Percentiles rank a stretch among this genome's conserved stretches.
Conservation (phyloP, 306 rosid genomes). For the Phaseolus lunatus region DNA sequence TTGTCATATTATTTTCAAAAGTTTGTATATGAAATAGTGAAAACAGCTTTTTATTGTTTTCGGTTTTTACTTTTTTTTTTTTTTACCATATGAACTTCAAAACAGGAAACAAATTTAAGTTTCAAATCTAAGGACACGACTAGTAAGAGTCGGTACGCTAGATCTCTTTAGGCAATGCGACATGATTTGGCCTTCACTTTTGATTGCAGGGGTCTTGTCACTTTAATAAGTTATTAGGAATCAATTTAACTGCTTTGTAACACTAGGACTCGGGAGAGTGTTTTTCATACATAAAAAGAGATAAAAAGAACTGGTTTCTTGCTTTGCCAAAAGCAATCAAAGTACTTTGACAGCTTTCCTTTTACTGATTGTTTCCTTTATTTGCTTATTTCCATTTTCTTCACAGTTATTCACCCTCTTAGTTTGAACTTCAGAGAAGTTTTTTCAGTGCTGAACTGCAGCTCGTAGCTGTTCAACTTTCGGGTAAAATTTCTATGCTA, state of each 20-base stretch:
- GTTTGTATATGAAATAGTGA: background rate
- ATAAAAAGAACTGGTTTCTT: slow-evolving; percentile 31
- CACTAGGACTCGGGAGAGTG: slow-evolving; percentile 35
- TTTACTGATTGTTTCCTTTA: slow-evolving; percentile 42
- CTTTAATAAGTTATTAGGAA: slow-evolving; percentile 38
- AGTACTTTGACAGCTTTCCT: slow-evolving; percentile 57
- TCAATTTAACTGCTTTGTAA: slow-evolving; percentile 38
- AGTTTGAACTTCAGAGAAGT: slow-evolving; percentile 10
- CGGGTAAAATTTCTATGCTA: slow-evolving; percentile 14
- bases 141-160: background rate
- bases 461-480: slow-evolving; percentile 22
- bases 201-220: slow-evolving; percentile 39
- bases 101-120: background rate
- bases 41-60: background rate
- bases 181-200: slow-evolving; percentile 47
- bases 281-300: slow-evolving; percentile 35
- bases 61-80: background rate
- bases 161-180: slow-evolving; percentile 3
- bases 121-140: slow-evolving; percentile 21
- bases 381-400: slow-evolving; percentile 30
- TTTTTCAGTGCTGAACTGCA: background rate
- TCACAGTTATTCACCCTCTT: background rate
- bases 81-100: background rate
- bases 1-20: background rate
- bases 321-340: slow-evolving; percentile 50